Evolutionary conservation across 2,329 filamentous ascomycete genomes (phyloP), one percentile per base, ranked within the genome.

Genomic region (Juglanconis oblonga): DNA sequence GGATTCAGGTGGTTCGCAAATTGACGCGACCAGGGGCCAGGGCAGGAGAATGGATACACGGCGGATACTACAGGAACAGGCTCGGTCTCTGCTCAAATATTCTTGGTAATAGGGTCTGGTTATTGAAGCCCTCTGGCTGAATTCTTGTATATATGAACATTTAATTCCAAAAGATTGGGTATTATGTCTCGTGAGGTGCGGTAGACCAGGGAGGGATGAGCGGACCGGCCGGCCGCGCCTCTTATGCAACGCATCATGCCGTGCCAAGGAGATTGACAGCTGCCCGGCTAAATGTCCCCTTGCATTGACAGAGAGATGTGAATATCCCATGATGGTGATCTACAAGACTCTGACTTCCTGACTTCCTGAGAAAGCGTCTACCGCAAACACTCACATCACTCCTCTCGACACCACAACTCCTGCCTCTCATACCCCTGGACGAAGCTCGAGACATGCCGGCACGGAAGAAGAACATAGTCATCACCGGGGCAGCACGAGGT

Each of bases 401-500:
- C 48, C 33, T 47, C 33, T 36, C 38, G 42, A 57, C 42, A 24
- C 42, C 38, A 31, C 35, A 52, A 42, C 40, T 52, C 40, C 38
- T 48, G 38, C 36, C 32, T 44, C 45, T 17, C 45, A 53, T 35
- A 13, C 29, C 13, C 32, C 57, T 45, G 36, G 31, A 17, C 38
- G n/a, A 51, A 48, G 17, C 35, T 45, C 51, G 49, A 45, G 51
- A 57, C 47, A 62, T 62, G 52, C 47, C 62, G 24, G 44, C 44
- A 32, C 36, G 44, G 31, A 58, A 42, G 36, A 62, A 63, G 33
- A 59, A 64, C 52, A 62, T 66, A 35, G 57, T 64, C 33, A 52
- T 66, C 11, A 64, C 61, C 38, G 77, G 77, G 33, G 77, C 73
- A 52, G 76, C 76, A 4, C 72, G 75, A 33, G 79, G 78, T 32